Evolutionary conservation across 306 rosid species (phyloP), one percentile per base, ranked within the genome.

Genomic region (Vachellia collinsii): DNA sequence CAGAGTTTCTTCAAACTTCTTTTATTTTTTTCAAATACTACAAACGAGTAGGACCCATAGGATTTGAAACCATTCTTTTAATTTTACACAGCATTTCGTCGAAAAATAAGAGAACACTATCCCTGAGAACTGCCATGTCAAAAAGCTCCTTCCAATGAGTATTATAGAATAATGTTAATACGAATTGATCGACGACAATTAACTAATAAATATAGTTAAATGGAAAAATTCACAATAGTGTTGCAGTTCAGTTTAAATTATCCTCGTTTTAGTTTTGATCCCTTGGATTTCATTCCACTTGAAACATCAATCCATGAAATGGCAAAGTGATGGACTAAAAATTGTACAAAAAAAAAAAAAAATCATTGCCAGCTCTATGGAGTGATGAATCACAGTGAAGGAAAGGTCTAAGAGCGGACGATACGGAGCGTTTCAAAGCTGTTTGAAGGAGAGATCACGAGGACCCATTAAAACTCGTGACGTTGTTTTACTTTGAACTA

Each of bases 341-440:
- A 29, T 2, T 29, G 34, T 29, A 29, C 1, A 0, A 29, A 29
- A 29, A 29, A 0, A 29, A 29, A 29, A 29, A 29, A 29, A 29
- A 29, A 29, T 29, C 34, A 29, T 29, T 29, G 34, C 2, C 34
- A 29, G 34, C 34, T 29, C 2, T 29, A 29, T 29, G 34, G 19
- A 65, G 46, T 16, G 68, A 62, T 12, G 3, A 37, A 44, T 23
- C 12, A 1, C 17, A 13, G 46, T n/a, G 1, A 56, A 9, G 41
- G 38, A 44, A 23, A 14, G 7, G 50, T 46, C 58, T 23, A 5
- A 13, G 6, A 11, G 72, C 22, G 42, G 44, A 54, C 71, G 44
- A 67, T 51, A 34, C n/a, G 43, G 65, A 76, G 43, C 37, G 62
- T 37, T 81, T 81, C 77, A 81, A 75, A 74, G 4, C 23, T 8